Percentiles rank a stretch among this genome's conserved stretches.
Conservation (phyloP, 192 early-diverging fungal genomes). For the Entomortierella chlamydospora region DNA sequence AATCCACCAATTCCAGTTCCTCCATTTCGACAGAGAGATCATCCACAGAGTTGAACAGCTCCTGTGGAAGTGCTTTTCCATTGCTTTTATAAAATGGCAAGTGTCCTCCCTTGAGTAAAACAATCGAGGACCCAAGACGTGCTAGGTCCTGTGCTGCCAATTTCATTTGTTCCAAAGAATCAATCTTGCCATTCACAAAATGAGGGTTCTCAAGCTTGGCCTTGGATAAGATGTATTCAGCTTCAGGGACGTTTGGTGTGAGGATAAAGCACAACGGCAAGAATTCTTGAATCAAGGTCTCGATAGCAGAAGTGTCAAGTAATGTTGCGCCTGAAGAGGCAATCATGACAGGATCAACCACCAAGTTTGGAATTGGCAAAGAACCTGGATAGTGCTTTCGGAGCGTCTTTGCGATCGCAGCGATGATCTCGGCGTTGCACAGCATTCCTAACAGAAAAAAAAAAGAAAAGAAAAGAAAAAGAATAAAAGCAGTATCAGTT, state of each 20-base stretch:
- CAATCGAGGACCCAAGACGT: slow-evolving; percentile 63
- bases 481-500: too few relatives aligned
- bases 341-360: slow-evolving; percentile 92
- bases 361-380: slow-evolving; percentile 53
- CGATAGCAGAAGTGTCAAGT: slow-evolving; percentile 70
- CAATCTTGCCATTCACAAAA: slow-evolving; percentile 52
- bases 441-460: slow-evolving; percentile 73
- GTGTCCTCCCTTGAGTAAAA: slow-evolving; percentile 89
- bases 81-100: slow-evolving; percentile 57
- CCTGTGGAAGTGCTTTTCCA: slow-evolving; percentile 22
- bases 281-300: slow-evolving; percentile 63
- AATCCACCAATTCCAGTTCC: slow-evolving; percentile 63
- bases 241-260: slow-evolving; percentile 90
- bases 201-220: slow-evolving; percentile 12
- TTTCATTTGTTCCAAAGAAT: slow-evolving; percentile 70
- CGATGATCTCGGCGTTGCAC: slow-evolving; percentile 70
- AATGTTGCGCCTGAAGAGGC: slow-evolving; percentile 76
- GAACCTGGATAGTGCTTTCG: slow-evolving; percentile 36
- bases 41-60: slow-evolving; percentile 23
- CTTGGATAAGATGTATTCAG: slow-evolving; percentile 70
- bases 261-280: slow-evolving; percentile 78
- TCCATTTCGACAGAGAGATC: slow-evolving; percentile 39
- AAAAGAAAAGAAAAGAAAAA: too few relatives aligned
- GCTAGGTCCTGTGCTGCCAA: slow-evolving; percentile 67
- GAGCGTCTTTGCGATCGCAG: slow-evolving; percentile 63